Percentiles rank a stretch among this genome's conserved stretches.
These are phyloP conservation scores for Stagonosporopsis tanaceti DNA, from an alignment of 2,329 filamentous ascomycete genomes.

Conservation along the genomic window DNA sequence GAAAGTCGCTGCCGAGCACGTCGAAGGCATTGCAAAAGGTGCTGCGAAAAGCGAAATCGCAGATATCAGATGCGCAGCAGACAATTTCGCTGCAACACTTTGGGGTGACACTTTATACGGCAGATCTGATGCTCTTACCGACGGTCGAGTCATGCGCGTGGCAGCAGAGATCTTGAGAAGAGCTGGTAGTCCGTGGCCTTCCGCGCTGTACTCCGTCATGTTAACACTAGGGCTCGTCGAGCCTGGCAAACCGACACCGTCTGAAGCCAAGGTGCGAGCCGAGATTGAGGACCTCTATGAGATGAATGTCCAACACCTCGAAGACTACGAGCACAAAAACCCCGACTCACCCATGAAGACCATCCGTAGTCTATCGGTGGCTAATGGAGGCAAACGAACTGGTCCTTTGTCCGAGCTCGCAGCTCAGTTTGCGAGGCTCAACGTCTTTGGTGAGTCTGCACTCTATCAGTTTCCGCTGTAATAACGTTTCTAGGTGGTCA, in stretches of 20 bases:
- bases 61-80: slow-evolving; percentile 5
- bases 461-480: not conserved
- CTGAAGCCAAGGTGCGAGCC: slow-evolving; percentile 3
- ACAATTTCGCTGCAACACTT: slow-evolving; percentile 6
- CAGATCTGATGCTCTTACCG: not conserved
- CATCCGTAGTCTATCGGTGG: slow-evolving; percentile 6
- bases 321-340: slow-evolving; percentile 1
- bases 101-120: slow-evolving; percentile 15
- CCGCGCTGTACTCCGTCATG: slow-evolving; percentile 10
- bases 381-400: not conserved
- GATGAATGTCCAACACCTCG: slow-evolving; percentile 5
- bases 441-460: slow-evolving; percentile 1
- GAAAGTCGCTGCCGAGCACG: not conserved
- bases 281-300: slow-evolving; percentile 1
- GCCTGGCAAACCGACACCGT: slow-evolving; percentile 5
- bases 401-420: slow-evolving; percentile 3
- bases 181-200: slow-evolving; percentile 11
- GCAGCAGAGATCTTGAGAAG: slow-evolving; percentile 3
- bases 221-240: slow-evolving; percentile 3
- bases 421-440: slow-evolving; percentile 5
- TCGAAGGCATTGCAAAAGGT: not conserved
- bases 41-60: not conserved
- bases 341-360: slow-evolving; percentile 10
- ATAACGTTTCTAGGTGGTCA: slow-evolving; percentile 6
- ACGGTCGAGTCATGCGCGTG: not conserved